Base-by-base conservation (phyloP, 495 filamentous ascomycete genomes). In the Penicillium bovifimosum region DNA sequence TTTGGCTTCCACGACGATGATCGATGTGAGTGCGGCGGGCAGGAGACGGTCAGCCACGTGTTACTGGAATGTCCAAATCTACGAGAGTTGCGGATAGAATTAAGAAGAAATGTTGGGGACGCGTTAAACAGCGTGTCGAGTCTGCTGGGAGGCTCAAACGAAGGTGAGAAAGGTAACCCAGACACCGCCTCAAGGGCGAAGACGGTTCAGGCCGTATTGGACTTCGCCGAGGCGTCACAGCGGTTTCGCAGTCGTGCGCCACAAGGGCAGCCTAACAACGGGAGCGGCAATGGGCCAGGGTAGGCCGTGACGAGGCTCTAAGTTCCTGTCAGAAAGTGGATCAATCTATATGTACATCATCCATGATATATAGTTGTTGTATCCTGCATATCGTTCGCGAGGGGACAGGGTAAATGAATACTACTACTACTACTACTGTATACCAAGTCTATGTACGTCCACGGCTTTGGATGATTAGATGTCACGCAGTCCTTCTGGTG, bases 201-300 rank as follows among this genome's bases (percentile, higher is more conserved):
- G 40, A 64, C 55, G 28, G 55, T 66, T 17, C 27, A 56, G 24
- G 58, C 62, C 27, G 53, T 62, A 24, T 24, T 70, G 34, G 64
- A 67, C 60, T 70, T 67, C 35, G 58, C 59, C 3, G 53, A 70
- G 55, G 60, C 55, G 44, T 67, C 59, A 50, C 57, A 65, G 28
- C 45, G 59, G 52, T 65, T 67, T 59, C 50, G 54, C 16, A 66
- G 62, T 53, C 57, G 55, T 47, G 60, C 60, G 60, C 64, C 55
- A 63, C 20, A 34, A 57, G 60, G 60, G 58, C 53, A 60, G 64
- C 64, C 49, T 55, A 61, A 59, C 46, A 61, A 47, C 29, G 36
- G 28, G 31, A 64, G 46, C 56, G 57, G 55, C 53, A 56, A 32
- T 56, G 49, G 61, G 61, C 63, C 57, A 64, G 41, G 47, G 47